Evolutionary conservation across 495 filamentous ascomycete genomes (phyloP).

Genomic region (Parachaetomium inaequale): DNA sequence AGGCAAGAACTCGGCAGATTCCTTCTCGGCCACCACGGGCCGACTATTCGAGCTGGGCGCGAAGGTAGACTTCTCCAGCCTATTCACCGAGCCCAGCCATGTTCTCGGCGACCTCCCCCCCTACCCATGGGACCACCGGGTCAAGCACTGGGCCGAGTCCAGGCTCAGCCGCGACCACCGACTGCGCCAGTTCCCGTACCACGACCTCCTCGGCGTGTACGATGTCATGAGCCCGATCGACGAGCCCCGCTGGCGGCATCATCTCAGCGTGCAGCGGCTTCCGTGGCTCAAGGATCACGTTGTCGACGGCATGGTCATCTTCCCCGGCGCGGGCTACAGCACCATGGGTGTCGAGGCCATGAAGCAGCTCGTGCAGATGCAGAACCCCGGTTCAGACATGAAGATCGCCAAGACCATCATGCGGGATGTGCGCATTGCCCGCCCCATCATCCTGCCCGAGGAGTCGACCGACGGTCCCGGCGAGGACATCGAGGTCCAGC

Average conservation of each 20-base stretch:
- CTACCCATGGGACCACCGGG: neutral
- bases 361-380: slow-evolving; percentile 26
- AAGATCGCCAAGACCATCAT: slow-evolving; percentile 16
- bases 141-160: neutral
- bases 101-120: neutral
- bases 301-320: neutral
- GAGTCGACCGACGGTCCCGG: neutral
- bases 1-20: neutral
- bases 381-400: neutral
- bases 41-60: neutral
- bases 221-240: neutral
- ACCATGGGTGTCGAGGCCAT: neutral
- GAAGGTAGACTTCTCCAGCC: neutral
- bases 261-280: neutral
- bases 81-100: neutral
- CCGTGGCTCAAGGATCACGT: neutral
- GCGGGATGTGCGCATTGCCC: slow-evolving; percentile 1
- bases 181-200: neutral
- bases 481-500: neutral
- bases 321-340: neutral
- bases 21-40: neutral
- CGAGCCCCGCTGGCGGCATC: neutral
- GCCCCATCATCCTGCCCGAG: neutral
- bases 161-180: neutral
- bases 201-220: neutral